Evolutionary conservation across 1,284 basidiomycete species (phyloP), one percentile per base, ranked within the genome.

Genomic region (Cutaneotrichosporon arboriforme): DNA sequence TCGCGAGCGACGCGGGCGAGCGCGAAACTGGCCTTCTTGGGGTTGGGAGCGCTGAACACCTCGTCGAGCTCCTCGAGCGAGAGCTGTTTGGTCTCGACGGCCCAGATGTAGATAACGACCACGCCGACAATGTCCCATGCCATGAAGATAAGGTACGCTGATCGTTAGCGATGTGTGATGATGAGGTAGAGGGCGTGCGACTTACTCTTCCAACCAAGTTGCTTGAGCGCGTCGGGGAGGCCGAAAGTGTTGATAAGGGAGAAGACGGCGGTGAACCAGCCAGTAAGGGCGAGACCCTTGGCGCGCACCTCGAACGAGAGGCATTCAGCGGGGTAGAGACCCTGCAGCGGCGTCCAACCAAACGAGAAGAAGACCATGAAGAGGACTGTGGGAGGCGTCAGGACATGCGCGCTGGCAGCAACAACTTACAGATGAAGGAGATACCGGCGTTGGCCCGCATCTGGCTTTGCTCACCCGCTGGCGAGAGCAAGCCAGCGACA

Each of bases 331-430:
- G 81, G 80, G 61, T 82, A 83, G 3, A 80, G 67, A 2, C 77
- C 78, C 74, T 82, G 80, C 73, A 82, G 78, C 0, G 80, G 78
- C 4, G 81, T 82, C 77, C 78, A 82, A 23, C 81, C 80, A 60
- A 80, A 80, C 4, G 78, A 79, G 39, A 46, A 67, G 49, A 57
- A 61, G n/a, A 62, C 61, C 49, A 40, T 45, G 48, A 44, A 49
- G 8, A 54, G 53, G 48, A 31, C 54, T 52, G 38, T 2, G 26
- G n/a, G n/a, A n/a, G n/a, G 26, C 34, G 39, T 46, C 18, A 38
- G 53, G 13, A 22, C 8, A 20, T 42, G 13, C n/a, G 17, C n/a
- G 17, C 36, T 3, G 22, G 17, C 12, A 39, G 15, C 2, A 3
- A 26, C n/a, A 15, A 37, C 51, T 40, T 14, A 52, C 58, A 64